Base-by-base conservation (phyloP, 331 rosid genomes). In the Prunus yedoensis region DNA sequence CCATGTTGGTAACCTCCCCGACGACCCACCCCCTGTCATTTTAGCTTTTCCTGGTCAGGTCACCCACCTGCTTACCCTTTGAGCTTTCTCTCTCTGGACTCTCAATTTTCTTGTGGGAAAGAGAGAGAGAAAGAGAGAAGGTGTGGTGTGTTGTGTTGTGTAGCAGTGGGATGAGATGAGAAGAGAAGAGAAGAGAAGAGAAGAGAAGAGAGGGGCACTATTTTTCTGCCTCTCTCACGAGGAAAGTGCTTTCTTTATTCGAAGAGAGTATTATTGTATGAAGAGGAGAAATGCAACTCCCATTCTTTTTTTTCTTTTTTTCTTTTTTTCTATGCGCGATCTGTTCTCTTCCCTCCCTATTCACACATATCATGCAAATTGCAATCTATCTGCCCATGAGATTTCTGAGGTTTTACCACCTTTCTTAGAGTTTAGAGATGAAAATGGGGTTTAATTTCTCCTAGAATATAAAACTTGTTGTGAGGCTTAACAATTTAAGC, bases 1-100 rank as follows among this genome's bases (percentile, higher is more conserved):
- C 99, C 96, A 92, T 0, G 97, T 87, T 54, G 99, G 96, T 70
- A 91, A 64, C 83, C 99, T 87, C 12, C 96, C 97, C 50, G 96
- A 88, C 1, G 96, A 88, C 3, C 88, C 99, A 7, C 89, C 93
- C 70, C 95, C 97, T 60, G 91, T 82, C 97, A 93, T 91, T 83
- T 80, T 76, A 66, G 49, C 28, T 52, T 25, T 68, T 57, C 30
- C 32, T 5, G 53, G 25, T 8, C 74, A 41, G 53, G 25, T 8
- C 74, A 41, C 32, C 47, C 23, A 63, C 52, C 52, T 45, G 25
- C 18, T 16, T 0, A 17, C 65, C 56, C 30, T 27, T 30, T 23
- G 45, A 73, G 59, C 61, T 30, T 49, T 47, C 70, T 56, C 77
- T 38, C 68, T 66, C 77, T 62, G 18, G 64, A 46, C 67, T 35